These are phyloP conservation scores for Inga oerstediana DNA, from an alignment of 306 rosid species.

Conservation along the genomic window DNA sequence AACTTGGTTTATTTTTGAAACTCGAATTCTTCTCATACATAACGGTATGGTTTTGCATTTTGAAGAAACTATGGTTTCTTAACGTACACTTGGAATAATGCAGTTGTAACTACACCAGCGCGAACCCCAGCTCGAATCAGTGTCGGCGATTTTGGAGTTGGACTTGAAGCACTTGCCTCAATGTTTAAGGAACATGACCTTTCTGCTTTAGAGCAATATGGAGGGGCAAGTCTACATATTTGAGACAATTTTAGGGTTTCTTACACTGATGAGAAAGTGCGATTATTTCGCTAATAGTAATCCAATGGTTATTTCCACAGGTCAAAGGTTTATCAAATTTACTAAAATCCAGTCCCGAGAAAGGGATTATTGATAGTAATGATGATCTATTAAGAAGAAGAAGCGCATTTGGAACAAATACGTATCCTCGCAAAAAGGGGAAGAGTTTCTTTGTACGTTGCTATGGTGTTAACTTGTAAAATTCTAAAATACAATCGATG, in stretches of 20 bases:
- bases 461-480: conserved; percentile 10
- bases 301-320: conserved; percentile 45
- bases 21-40: neutral
- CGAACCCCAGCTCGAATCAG: conserved; percentile 51
- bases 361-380: conserved; percentile 72
- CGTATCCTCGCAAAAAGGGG: conserved; percentile 94
- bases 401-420: conserved; percentile 85
- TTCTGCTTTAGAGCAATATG: conserved; percentile 62
- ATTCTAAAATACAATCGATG: conserved; percentile 12
- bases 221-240: conserved; percentile 66
- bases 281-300: conserved; percentile 7
- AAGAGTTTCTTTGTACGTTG: conserved; percentile 72
- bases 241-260: neutral
- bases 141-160: conserved; percentile 61
- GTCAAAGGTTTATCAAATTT: conserved; percentile 68
- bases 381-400: conserved; percentile 58
- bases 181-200: conserved; percentile 67
- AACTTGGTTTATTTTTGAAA: neutral
- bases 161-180: conserved; percentile 71
- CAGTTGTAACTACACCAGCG: conserved; percentile 47
- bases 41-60: conserved; percentile 7
- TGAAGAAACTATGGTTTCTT: conserved; percentile 22
- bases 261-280: neutral
- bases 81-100: conserved; percentile 30
- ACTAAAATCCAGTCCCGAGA: conserved; percentile 62